These are phyloP conservation scores for Claviceps purpurea DNA, from an alignment of 2,329 filamentous ascomycete genomes.

Conservation along the genomic window DNA sequence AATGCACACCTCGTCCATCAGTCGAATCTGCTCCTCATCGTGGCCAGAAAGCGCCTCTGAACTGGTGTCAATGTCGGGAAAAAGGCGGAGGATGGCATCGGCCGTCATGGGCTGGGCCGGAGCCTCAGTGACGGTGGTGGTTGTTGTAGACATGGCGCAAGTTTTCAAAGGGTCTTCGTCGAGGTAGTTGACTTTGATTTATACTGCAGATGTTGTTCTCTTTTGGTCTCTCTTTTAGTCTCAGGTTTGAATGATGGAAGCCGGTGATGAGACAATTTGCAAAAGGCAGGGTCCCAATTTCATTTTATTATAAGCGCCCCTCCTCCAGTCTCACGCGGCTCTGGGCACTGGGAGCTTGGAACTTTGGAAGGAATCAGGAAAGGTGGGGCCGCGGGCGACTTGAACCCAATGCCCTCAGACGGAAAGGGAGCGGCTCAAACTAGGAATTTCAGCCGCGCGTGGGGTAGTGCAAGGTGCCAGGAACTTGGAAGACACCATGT, in stretches of 20 bases:
- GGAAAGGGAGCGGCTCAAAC: neutral
- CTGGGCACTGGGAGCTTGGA: too few relatives aligned
- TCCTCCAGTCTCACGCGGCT: neutral
- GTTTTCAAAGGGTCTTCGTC: neutral
- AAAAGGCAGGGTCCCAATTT: neutral
- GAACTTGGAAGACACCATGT: neutral
- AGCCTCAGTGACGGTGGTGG: conserved; percentile 26
- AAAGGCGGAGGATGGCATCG: conserved; percentile 73
- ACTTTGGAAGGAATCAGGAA: neutral
- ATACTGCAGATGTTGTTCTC: neutral
- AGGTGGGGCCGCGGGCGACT: neutral
- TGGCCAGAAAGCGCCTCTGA: conserved; percentile 74
- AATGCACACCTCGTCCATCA: conserved; percentile 99
- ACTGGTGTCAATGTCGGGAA: conserved; percentile 66
- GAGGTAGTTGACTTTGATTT: neutral
- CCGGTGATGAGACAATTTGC: neutral
- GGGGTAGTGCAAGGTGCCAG: neutral
- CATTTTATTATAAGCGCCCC: neutral
- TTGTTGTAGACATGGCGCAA: conserved; percentile 18
- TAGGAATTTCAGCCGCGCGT: neutral
- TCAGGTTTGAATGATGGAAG: neutral
- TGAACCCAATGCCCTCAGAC: neutral
- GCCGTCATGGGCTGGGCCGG: conserved; percentile 59
- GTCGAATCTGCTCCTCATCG: conserved; percentile 90
- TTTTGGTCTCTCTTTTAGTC: neutral